A percentile compares a stretch with the other conserved stretches of the same genome.
Evolutionary conservation across 2,329 filamentous ascomycete species (phyloP).

Genomic region (Thyridium curvatum): DNA sequence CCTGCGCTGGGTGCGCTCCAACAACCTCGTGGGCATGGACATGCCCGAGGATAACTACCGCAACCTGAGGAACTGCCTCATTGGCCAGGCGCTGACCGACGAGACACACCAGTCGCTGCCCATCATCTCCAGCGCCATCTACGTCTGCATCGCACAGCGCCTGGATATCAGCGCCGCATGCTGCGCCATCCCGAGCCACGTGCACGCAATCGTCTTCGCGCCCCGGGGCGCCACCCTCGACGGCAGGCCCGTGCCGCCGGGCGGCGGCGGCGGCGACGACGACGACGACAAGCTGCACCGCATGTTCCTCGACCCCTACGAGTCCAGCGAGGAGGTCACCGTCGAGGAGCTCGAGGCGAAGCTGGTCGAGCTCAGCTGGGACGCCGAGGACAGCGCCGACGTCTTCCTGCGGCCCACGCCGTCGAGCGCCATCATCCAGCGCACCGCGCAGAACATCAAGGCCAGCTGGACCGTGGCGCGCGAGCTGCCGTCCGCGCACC

Average conservation of each 20-base stretch:
- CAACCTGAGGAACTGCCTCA: conserved; percentile 78
- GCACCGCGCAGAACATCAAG: conserved; percentile 76
- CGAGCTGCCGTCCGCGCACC: conserved; percentile 27
- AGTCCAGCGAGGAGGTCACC: conserved; percentile 60
- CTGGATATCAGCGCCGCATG: conserved; percentile 72
- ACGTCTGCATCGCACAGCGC: conserved; percentile 68
- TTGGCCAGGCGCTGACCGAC: conserved; percentile 73
- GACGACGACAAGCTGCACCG: conserved; percentile 26
- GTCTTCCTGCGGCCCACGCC: conserved; percentile 58
- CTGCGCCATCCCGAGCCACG: conserved; percentile 78
- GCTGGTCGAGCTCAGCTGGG: conserved; percentile 43
- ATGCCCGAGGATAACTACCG: conserved; percentile 63
- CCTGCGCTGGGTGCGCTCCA: conserved; percentile 60
- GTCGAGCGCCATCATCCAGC: conserved; percentile 62
- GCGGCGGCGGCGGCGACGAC: conserved; percentile 27
- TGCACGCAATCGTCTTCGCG: conserved; percentile 71
- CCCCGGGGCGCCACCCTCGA: conserved; percentile 55
- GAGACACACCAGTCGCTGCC: conserved; percentile 74
- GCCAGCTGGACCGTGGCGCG: conserved; percentile 49
- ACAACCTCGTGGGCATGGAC: conserved; percentile 66
- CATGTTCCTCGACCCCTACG: conserved; percentile 84
- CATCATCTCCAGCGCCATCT: conserved; percentile 81
- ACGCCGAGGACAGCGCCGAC: conserved; percentile 24
- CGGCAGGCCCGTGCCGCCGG: conserved; percentile 27
- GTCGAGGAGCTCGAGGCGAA: conserved; percentile 50